Evolutionary conservation across 306 rosid genomes (phyloP), one percentile per base, ranked within the genome.

Genomic region (Quercus agrifolia): DNA sequence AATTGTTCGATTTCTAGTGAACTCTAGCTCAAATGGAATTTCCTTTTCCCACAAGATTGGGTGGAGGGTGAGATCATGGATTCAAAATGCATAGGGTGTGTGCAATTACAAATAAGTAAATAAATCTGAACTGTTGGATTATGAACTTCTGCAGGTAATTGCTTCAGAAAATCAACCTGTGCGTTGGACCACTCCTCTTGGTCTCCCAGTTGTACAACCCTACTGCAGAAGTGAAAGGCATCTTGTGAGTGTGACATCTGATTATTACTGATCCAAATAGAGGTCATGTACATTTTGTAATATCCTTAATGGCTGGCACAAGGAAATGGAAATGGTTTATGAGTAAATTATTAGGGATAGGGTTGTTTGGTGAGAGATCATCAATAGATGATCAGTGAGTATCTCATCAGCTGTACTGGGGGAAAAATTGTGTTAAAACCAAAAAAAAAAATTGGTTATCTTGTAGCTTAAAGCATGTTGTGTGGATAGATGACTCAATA

Each of bases 201-300:
- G 97, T 82, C 97, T 93, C 83, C 98, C 98, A 80, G 93, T 93
- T 56, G 86, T 93, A 76, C 98, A 93, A 77, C 97, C 98, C 67
- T 93, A 89, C 86, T 87, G 83, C 81, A 91, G 82, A 89, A 86
- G 80, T 80, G 92, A 91, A 80, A 79, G 96, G 28, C 90, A 92
- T 85, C 90, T 83, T 83, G 97, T 92, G 84, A 91, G 92, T 75
- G 71, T 77, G 82, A 63, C 61, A 46, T 68, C 78, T 38, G 17
- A 49, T 12, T 49, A 18, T 41, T 57, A 56, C 15, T 55, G 41
- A 63, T 63, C 35, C 28, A 27, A 62, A 62, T 27, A 27, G 38
- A 62, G 13, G 28, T 58, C 67, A 21, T 61, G 54, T 49, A 49
- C 54, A 49, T 49, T 49, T 49, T 49, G 54, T 49, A 49, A 49